phyloP scores from a whole-genome alignment of 257 asterid species.

The Plantago elongata region DNA sequence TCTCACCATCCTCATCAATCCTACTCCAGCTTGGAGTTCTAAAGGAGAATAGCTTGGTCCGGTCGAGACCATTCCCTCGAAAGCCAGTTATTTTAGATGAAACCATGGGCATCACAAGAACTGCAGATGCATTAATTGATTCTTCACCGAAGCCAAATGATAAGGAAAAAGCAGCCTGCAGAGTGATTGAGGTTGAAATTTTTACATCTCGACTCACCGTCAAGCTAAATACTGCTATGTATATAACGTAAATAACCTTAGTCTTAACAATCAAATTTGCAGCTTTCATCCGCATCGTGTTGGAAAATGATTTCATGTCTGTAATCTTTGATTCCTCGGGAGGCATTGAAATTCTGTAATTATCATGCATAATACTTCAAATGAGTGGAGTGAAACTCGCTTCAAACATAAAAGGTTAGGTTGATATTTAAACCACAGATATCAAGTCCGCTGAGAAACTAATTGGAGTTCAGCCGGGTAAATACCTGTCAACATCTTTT shows the following conservation, averaged over 20 bases:
- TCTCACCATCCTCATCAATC: constrained; percentile 57
- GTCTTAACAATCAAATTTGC: constrained; percentile 54
- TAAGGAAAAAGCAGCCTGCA: constrained; percentile 76
- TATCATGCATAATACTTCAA: constrained; percentile 5
- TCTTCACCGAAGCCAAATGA: constrained; percentile 78
- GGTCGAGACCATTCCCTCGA: constrained; percentile 55
- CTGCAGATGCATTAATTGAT: constrained; percentile 74
- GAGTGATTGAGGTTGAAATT: constrained; percentile 10
- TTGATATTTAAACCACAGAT: not conserved
- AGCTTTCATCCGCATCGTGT: constrained; percentile 43
- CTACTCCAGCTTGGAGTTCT: constrained; percentile 65
- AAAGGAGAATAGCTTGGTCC: constrained; percentile 47
- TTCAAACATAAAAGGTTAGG: not conserved
- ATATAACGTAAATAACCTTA: constrained; percentile 42
- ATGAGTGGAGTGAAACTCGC: constrained; percentile 15
- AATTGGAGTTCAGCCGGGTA: not conserved
- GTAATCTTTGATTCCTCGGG: constrained; percentile 63
- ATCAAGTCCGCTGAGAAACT: constrained; percentile 7
- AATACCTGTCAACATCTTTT: constrained; percentile 67
- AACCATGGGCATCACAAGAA: constrained; percentile 94
- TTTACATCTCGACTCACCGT: constrained; percentile 11
- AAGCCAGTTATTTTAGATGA: constrained; percentile 86
- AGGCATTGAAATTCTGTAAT: constrained; percentile 41
- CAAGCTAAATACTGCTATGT: constrained; percentile 12
- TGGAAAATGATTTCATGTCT: constrained; percentile 55